Base-by-base conservation (phyloP, 164 flowering plant species). In the Tetrastigma voinierianum region DNA sequence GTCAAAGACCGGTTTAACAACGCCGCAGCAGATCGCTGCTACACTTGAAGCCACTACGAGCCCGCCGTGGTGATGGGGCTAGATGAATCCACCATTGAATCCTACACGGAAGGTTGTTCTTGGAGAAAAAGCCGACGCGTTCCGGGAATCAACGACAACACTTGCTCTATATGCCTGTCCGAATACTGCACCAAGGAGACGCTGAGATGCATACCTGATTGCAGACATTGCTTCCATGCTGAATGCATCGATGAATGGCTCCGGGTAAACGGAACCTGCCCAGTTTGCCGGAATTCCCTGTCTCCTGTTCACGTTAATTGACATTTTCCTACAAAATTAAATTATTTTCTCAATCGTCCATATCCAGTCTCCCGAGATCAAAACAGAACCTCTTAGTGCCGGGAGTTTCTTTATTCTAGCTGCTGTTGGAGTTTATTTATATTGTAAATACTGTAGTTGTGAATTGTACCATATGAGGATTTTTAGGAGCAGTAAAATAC, bases 21-120 rank as follows among this genome's bases (percentile, higher is more conserved):
- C n/a, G n/a, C n/a, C n/a, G n/a, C 12, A 57, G 44, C 48, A 47
- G 16, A 25, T 10, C 44, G 32, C 40, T 11, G 14, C 40, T 20
- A 8, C 61, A 23, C 61, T 57, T 43, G 32, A 44, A 16, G 19
- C 48, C 44, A n/a, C 18, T 3, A 44, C 8, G 17, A 59, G 44
- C 47, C n/a, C 5, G 8, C 1, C 16, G 47, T 48, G 48, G 8
- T 47, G 1, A 72, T 49, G 19, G 84, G 98, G 25, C 83, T 90
- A 9, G 92, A 89, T 40, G 82, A 81, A 1, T 61, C 78, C 46
- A 87, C 84, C 53, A 86, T 84, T 21, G 83, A 85, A 47, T 82
- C 96, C 3, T 93, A 84, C 71, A 74, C 87, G 0, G 87, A 83
- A 83, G 64, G 51, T 82, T 15, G 76, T 81, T 8, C 75, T 85